Conservation (phyloP, 148 eudicot species). For the Rhododendron henanense region DNA sequence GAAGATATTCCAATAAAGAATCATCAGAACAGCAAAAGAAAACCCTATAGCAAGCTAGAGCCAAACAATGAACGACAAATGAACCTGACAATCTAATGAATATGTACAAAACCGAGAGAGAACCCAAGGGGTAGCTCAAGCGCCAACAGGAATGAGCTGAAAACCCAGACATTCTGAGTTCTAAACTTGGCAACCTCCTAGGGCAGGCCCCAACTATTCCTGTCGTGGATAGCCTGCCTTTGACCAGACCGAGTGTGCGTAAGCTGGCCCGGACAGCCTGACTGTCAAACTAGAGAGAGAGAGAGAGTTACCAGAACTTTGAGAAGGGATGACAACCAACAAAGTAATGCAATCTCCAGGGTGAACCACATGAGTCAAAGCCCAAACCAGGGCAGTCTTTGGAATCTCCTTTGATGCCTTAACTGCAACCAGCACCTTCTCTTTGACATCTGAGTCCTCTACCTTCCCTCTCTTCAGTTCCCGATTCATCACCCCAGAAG, state of each 20-base stretch:
- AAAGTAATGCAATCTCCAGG: slow-evolving; percentile 91
- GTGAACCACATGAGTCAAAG: slow-evolving; percentile 95
- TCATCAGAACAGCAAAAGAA: neutral
- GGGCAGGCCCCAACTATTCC: too few relatives aligned
- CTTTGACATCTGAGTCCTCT: slow-evolving; percentile 37
- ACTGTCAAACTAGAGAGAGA: neutral
- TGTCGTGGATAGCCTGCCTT: too few relatives aligned
- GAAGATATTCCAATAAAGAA: neutral
- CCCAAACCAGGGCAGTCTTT: slow-evolving; percentile 86
- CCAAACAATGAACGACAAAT: neutral
- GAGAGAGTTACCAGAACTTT: slow-evolving; percentile 53
- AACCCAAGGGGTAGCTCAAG: neutral
- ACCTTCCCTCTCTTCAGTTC: slow-evolving; percentile 41
- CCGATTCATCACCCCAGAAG: slow-evolving; percentile 23
- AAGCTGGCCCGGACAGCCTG: too few relatives aligned
- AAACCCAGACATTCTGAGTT: too few relatives aligned
- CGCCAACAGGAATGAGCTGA: too few relatives aligned
- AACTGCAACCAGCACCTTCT: slow-evolving; percentile 89
- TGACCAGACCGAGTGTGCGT: too few relatives aligned
- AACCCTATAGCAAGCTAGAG: neutral
- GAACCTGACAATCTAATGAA: neutral
- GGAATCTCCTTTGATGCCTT: slow-evolving; percentile 93
- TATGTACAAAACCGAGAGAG: neutral
- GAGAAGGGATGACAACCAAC: slow-evolving; percentile 79
- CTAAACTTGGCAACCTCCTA: too few relatives aligned